Percentiles rank a stretch among this genome's conserved stretches.
These are phyloP conservation scores for Spinacia oleracea DNA, from an alignment of 179 eudicot species.

Conservation along the genomic window DNA sequence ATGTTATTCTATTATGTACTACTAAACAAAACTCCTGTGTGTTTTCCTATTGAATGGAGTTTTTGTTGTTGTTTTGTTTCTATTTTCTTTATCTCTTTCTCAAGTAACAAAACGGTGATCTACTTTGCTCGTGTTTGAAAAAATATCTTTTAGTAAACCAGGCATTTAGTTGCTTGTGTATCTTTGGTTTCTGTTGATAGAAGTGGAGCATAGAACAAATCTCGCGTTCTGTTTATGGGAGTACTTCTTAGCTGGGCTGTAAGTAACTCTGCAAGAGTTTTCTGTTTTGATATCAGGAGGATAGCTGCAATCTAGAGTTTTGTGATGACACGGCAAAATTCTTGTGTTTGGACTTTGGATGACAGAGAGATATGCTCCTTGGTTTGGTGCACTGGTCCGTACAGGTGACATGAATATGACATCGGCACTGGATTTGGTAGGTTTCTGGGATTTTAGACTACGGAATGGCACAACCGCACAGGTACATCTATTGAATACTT, in stretches of 20 bases:
- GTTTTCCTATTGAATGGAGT: neutral
- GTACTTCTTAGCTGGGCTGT: neutral
- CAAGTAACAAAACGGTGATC: neutral
- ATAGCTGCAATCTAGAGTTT: neutral
- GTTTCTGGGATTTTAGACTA: neutral
- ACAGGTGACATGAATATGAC: neutral
- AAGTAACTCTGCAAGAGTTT: neutral
- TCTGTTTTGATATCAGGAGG: neutral
- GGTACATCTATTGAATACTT: neutral
- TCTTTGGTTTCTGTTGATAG: neutral
- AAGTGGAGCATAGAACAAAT: too few relatives aligned
- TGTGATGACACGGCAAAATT: too few relatives aligned
- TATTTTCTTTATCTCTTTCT: neutral
- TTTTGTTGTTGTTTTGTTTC: neutral
- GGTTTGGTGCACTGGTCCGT: neutral
- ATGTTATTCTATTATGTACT: constrained; percentile 4
- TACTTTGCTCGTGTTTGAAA: too few relatives aligned
- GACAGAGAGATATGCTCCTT: neutral
- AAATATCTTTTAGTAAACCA: too few relatives aligned
- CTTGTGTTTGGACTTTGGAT: too few relatives aligned
- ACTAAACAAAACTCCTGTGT: neutral
- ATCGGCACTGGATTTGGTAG: neutral
- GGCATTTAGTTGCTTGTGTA: neutral
- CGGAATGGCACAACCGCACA: neutral
- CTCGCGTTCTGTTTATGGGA: neutral